Base-by-base conservation (phyloP, 805 yeast genomes). In the Saturnispora kantuleensis region DNA sequence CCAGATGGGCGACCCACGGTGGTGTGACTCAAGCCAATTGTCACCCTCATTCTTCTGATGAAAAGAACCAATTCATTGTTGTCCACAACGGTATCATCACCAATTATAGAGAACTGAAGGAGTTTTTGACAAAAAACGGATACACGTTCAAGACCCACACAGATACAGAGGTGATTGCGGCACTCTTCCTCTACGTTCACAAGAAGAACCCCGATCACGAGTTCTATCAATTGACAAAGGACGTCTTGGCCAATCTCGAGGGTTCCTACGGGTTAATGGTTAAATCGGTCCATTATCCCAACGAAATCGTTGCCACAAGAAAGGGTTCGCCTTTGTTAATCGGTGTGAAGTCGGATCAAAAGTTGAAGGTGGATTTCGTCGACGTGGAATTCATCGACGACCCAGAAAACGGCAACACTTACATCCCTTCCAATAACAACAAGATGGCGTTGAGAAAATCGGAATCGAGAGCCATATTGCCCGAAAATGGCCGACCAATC, bases 1-100 rank as follows among this genome's bases (percentile, higher is more conserved):
- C 99, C 11, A 84, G 99, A 72, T 93, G 99, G 99, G 99, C 99
- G 42, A 93, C 99, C 33, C 99, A 93, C 65, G 99, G 99, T 66
- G 85, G 81, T 57, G 97, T 97, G 47, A 79, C 77, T 53, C 77
- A 74, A 50, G 56, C 65, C 50, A 93, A 93, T 71, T 93, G 97
- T 63, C 99, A 93, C 64, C 99, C 99, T 40, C 97, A 90, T 62
- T 72, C 90, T 52, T 86, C 96, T 1, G 98, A 87, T 63, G 74
- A 76, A 9, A 65, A 66, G 38, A 82, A 83, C 55, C 95, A 89
- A 64, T 93, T 93, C 57, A 78, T 86, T 37, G 81, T 93, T 52
- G 97, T 93, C 42, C 99, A 93, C 71, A 93, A 93, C 58, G 99
- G 99, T 73, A 93, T 93, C 64, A 87, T 93, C 66, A 93, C 98